Conservation (phyloP, 2,329 filamentous ascomycete species). For the Alternaria sp. region DNA sequence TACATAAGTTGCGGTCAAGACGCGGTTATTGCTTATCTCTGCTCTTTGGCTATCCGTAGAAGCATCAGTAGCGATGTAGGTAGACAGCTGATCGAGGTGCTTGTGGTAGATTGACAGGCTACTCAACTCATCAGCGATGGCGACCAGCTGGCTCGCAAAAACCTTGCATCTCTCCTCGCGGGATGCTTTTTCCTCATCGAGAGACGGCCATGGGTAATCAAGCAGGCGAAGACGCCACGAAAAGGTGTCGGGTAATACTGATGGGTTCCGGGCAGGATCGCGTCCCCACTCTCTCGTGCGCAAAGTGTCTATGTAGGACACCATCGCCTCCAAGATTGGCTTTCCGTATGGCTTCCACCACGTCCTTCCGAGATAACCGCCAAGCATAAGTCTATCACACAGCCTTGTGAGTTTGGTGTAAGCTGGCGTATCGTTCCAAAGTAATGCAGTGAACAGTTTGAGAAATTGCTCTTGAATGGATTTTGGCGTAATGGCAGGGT, state of each 20-base stretch:
- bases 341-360: slow-evolving; percentile 25
- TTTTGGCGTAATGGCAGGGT: slow-evolving; percentile 20
- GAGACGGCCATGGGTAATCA: slow-evolving; percentile 25
- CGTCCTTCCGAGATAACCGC: slow-evolving; percentile 4
- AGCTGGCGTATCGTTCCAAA: slow-evolving; percentile 22
- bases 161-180: slow-evolving; percentile 24
- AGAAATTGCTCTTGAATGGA: slow-evolving; percentile 27
- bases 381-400: not conserved
- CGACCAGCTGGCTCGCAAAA: slow-evolving; percentile 27
- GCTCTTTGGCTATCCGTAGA: not conserved
- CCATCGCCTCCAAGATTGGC: slow-evolving; percentile 29
- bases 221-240: slow-evolving; percentile 37
- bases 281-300: slow-evolving; percentile 36
- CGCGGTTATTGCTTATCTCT: slow-evolving; percentile 20
- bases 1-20: slow-evolving; percentile 27
- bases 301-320: slow-evolving; percentile 27
- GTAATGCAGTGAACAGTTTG: slow-evolving; percentile 22
- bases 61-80: slow-evolving; percentile 6
- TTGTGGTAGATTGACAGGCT: slow-evolving; percentile 26
- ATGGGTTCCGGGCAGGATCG: slow-evolving; percentile 25
- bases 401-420: not conserved
- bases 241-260: slow-evolving; percentile 38
- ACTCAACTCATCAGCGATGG: slow-evolving; percentile 24
- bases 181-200: not conserved
- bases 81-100: slow-evolving; percentile 20